A percentile compares a stretch with the other conserved stretches of the same genome.
Evolutionary conservation across 2,329 filamentous ascomycete species (phyloP).

Genomic region (Penicillium crustosum): DNA sequence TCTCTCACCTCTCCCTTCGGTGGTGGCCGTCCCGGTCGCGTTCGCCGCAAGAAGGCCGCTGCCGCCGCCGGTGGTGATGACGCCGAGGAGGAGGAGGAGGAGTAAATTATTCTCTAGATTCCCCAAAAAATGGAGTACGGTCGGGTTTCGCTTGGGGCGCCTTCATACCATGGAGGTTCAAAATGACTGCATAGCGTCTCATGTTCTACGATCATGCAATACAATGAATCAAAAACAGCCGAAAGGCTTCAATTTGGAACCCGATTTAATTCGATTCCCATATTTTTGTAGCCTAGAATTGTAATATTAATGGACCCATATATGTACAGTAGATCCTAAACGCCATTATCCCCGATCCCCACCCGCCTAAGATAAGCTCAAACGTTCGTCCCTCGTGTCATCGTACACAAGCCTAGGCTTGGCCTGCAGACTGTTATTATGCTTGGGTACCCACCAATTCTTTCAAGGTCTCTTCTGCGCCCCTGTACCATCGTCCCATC

Average conservation of each 20-base stretch:
- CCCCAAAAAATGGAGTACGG: slow-evolving; percentile 37
- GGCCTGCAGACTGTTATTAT: slow-evolving; percentile 16
- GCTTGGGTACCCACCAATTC: slow-evolving; percentile 37
- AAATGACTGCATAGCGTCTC: slow-evolving; percentile 40
- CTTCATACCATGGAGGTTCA: slow-evolving; percentile 35
- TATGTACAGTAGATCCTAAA: slow-evolving; percentile 24
- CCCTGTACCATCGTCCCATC: slow-evolving; percentile 48
- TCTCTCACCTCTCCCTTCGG: slow-evolving; percentile 95
- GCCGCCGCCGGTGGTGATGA: slow-evolving; percentile 71
- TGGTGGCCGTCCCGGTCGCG: slow-evolving; percentile 94
- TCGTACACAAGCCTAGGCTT: slow-evolving; percentile 8
- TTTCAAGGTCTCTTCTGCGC: slow-evolving; percentile 43
- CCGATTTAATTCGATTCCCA: slow-evolving; percentile 17
- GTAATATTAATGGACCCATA: slow-evolving; percentile 1
- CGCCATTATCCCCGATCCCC: slow-evolving; percentile 20
- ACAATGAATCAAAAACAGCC: slow-evolving; percentile 39
- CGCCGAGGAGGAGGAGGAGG: slow-evolving; percentile 71
- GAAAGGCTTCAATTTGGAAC: slow-evolving; percentile 38
- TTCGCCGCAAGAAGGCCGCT: slow-evolving; percentile 99
- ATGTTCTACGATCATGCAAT: slow-evolving; percentile 44
- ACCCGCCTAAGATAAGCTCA: slow-evolving; percentile 4
- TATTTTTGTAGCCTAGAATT: neutral
- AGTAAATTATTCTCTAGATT: slow-evolving; percentile 39
- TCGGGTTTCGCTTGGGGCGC: slow-evolving; percentile 40
- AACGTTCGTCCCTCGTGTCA: slow-evolving; percentile 25